Base-by-base conservation (phyloP, 352 stramenopile species). In the Phytopythium helicoides region DNA sequence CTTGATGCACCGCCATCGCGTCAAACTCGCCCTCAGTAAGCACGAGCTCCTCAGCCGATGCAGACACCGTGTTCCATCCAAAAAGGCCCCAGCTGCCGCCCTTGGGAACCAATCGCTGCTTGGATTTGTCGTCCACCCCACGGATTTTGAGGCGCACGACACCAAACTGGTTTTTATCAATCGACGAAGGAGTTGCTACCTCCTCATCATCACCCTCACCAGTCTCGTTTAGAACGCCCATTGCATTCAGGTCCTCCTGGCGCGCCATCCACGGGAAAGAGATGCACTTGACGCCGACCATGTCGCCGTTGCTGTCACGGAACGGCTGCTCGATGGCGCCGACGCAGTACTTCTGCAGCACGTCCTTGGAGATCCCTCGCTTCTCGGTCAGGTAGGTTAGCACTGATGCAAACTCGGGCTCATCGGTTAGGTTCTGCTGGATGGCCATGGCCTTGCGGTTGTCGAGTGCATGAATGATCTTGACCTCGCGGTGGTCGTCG, bases 11-110 rank as follows among this genome's bases (percentile, higher is more conserved):
- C 12, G 97, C 94, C 92, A 99, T 98, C 36, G 94, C 96, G 56
- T 98, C 94, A 52, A 97, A 98, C 67, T 99, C 96, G 25, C 96
- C 96, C 70, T 99, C 97, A 0, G 97, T 99, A 25, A 99, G 57
- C 26, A 99, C 92, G 31, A 99, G 73, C 64, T 96, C 76, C 2
- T 87, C 86, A 0, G 83, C 86, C 35, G 92, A 58, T 10, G 73
- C 56, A 15, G 90, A 82, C 22, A 99, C 80, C 0, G 95, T 98
- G 70, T 99, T 98, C 87, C 94, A 98, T n/a, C 97, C 97, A 75
- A 99, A 99, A 19, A 99, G 78, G 1, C 97, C 97, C 88, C 95
- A 99, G 51, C 92, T 97, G 26, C 97, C 96, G 22, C 96, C 96
- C 14, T 95, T 87, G 1, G 91, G 91, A 3, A 96, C 76, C 42